phyloP scores from a whole-genome alignment of 2,329 filamentous ascomycete genomes.

The Alternaria panax region DNA sequence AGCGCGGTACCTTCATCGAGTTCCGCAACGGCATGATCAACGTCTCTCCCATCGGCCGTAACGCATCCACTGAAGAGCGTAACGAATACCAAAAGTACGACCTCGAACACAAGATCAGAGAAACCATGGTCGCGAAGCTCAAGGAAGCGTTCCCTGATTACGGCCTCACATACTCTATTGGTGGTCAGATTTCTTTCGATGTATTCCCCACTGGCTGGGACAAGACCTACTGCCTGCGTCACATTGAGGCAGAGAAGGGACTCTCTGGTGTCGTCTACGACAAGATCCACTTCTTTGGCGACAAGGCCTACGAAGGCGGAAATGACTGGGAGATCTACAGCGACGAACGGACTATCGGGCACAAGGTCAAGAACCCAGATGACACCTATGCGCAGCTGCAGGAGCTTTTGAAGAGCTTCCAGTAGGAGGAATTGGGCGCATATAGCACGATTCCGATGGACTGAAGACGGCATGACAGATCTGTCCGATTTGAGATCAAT shows the following conservation, averaged over 20 bases:
- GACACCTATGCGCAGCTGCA: conserved; percentile 83
- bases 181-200: conserved; percentile 97
- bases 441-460: neutral
- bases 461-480: neutral
- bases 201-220: conserved; percentile 98
- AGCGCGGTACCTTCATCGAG: conserved; percentile 85
- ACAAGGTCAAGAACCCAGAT: conserved; percentile 80
- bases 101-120: conserved; percentile 75
- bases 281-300: conserved; percentile 96
- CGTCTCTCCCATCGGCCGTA: conserved; percentile 82
- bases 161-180: conserved; percentile 92
- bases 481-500: too few relatives aligned
- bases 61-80: conserved; percentile 81
- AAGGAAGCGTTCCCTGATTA: conserved; percentile 83
- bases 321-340: conserved; percentile 96
- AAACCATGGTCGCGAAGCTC: conserved; percentile 77
- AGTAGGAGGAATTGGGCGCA: conserved; percentile 12
- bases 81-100: conserved; percentile 85
- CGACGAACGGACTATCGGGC: conserved; percentile 82
- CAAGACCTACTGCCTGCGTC: conserved; percentile 94
- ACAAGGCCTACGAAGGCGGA: conserved; percentile 89
- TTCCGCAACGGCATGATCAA: conserved; percentile 94
- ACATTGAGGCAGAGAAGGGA: conserved; percentile 80
- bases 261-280: conserved; percentile 77
- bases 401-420: conserved; percentile 69